Evolutionary conservation across 805 yeast species (phyloP).

Genomic region (Zygosaccharomyces pseudorouxii): DNA sequence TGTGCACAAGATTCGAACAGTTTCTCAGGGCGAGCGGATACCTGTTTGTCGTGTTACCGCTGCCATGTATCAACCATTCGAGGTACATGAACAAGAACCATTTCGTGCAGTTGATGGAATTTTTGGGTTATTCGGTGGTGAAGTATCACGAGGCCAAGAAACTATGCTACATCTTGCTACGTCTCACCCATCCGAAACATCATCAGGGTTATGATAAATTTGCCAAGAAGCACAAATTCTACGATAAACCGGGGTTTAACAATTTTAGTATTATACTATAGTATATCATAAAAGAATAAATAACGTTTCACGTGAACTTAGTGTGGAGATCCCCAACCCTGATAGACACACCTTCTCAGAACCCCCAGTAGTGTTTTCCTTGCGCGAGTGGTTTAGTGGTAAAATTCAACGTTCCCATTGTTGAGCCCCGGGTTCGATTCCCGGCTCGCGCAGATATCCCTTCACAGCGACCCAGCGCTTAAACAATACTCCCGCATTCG

Average conservation of each 20-base stretch:
- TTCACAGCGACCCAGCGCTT: no score
- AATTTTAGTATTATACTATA: slow-evolving; percentile 50
- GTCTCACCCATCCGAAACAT: background rate
- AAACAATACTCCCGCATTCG: no score
- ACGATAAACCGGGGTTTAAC: slow-evolving; percentile 57
- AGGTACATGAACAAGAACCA: slow-evolving; percentile 57
- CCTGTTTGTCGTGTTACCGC: slow-evolving; percentile 78
- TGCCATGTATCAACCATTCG: slow-evolving; percentile 81
- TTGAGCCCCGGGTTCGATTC: slow-evolving; percentile 30
- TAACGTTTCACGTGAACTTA: background rate
- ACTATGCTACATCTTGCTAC: slow-evolving; percentile 66
- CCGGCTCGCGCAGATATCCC: slow-evolving; percentile 30
- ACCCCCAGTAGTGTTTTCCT: no score
- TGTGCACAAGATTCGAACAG: slow-evolving; percentile 56
- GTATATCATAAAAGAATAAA: background rate
- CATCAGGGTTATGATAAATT: slow-evolving; percentile 1
- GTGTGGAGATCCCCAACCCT: background rate
- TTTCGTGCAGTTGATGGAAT: slow-evolving; percentile 44
- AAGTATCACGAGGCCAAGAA: slow-evolving; percentile 59
- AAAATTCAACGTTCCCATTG: slow-evolving; percentile 28
- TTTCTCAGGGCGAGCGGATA: slow-evolving; percentile 43
- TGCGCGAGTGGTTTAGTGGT: slow-evolving; percentile 29
- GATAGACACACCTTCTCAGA: background rate
- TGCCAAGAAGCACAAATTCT: slow-evolving; percentile 44
- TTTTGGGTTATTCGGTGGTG: slow-evolving; percentile 54